Conservation (phyloP, 148 eudicot genomes). For the Beta vulgaris region DNA sequence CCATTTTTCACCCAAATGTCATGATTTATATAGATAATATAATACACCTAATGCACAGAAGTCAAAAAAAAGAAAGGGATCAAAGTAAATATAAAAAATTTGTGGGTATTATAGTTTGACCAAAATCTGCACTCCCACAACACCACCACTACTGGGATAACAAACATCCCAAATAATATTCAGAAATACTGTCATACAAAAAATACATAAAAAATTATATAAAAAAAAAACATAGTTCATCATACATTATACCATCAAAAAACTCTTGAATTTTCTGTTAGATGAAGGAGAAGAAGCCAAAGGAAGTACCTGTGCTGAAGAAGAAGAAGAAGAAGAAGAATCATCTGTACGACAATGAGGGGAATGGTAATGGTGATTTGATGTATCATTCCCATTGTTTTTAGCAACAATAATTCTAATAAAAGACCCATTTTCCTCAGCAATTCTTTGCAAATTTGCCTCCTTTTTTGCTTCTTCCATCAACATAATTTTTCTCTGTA, state of each 20-base stretch:
- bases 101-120: background rate
- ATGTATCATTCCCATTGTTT: conserved; percentile 21
- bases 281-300: conserved; percentile 33
- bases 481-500: conserved; percentile 35
- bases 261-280: conserved; percentile 16
- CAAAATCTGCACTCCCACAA: conserved; percentile 10
- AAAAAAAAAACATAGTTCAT: background rate
- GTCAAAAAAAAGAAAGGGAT: background rate
- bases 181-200: background rate
- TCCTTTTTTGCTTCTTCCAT: conserved; percentile 12
- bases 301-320: conserved; percentile 42
- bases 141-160: background rate
- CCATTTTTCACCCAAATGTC: too few species aligned
- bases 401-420: conserved; percentile 46
- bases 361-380: conserved; percentile 22
- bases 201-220: too few species aligned
- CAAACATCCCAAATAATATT: background rate
- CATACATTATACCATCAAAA: conserved; percentile 4
- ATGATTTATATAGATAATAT: too few species aligned
- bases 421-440: conserved; percentile 43
- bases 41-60: background rate
- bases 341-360: conserved; percentile 20
- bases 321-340: conserved; percentile 21
- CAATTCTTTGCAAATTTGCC: background rate
- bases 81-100: background rate